Evolutionary conservation across 805 yeast genomes (phyloP).

Genomic region (Yarrowia deformans): DNA sequence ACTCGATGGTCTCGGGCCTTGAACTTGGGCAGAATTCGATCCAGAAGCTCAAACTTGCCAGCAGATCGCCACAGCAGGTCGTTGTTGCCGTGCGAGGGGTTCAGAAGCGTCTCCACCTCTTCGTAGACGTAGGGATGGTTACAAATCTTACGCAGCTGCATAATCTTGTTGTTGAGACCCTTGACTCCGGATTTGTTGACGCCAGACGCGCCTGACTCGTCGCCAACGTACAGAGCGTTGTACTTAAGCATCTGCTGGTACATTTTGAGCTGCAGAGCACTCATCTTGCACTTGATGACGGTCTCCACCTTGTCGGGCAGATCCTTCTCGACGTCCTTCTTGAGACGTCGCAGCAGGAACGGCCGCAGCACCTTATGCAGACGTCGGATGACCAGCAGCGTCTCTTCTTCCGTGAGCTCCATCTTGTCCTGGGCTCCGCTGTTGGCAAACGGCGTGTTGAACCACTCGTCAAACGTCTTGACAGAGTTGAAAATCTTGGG

Average conservation of each 20-base stretch:
- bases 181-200: conserved; percentile 60
- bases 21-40: conserved; percentile 86
- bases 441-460: conserved; percentile 95
- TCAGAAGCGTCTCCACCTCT: conserved; percentile 83
- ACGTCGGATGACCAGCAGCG: conserved; percentile 89
- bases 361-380: conserved; percentile 96
- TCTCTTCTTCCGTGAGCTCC: conserved; percentile 95
- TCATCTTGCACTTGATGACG: conserved; percentile 92
- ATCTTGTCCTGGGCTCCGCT: conserved; percentile 96
- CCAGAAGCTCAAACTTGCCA: conserved; percentile 94
- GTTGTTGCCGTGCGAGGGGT: conserved; percentile 73
- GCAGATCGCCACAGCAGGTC: conserved; percentile 88
- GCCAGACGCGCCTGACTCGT: conserved; percentile 53
- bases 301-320: conserved; percentile 94
- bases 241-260: conserved; percentile 92
- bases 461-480: conserved; percentile 98
- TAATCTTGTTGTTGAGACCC: conserved; percentile 91
- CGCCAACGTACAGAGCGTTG: conserved; percentile 78
- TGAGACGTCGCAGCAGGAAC: conserved; percentile 88
- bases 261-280: conserved; percentile 79
- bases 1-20: conserved; percentile 87
- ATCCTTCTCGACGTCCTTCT: conserved; percentile 96
- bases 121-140: conserved; percentile 97
- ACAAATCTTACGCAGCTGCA: conserved; percentile 96
- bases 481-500: conserved; percentile 97